Evolutionary conservation across 2,329 filamentous ascomycete genomes (phyloP), one percentile per base, ranked within the genome.

Genomic region (Botrytis squamosa): DNA sequence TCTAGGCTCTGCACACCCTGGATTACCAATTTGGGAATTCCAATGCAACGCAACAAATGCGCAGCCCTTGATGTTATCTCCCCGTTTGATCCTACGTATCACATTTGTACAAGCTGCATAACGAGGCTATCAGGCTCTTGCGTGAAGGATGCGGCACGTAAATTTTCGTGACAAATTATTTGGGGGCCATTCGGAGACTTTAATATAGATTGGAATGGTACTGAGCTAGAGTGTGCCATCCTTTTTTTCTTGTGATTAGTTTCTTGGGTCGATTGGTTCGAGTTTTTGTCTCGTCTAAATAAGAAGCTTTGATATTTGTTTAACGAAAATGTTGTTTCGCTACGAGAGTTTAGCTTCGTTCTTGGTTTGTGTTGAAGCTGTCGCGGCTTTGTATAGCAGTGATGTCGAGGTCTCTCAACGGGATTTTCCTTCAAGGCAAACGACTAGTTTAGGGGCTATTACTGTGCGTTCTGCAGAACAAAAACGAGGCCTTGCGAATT

Each of bases 401-500:
- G 52, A 52, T 60, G 33, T 36, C 2, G 18, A 36, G 12, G 33
- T 68, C 18, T 18, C 42, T 8, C 44, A 20, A 33, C 40, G 40
- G 12, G 52, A 72, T 62, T 44, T 62, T 1, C 8, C 22, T 29
- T 46, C 52, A 4, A n/a, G 42, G 10, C 18, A 38, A 62, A 62
- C 29, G 9, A 62, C 63, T 3, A 74, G 22, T 18, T 66, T 74
- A 7, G 44, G 57, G 20, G 72, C 72, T 10, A 64, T 74, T 16
- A 74, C 68, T 10, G 59, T 74, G 40, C 67, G 72, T 12, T 74
- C 68, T 38, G 49, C 20, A 22, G 29, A 38, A 16, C 60, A 71
- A 20, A 74, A 74, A 59, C 40, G 72, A 44, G 66, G 57, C 0
- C 6, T 71, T 1, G 1, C 40, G 0, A n/a, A 67, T 44, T 76